Percentiles rank a stretch among this genome's conserved stretches.
These are phyloP conservation scores for Coniophora puteana DNA, from an alignment of 1,284 basidiomycete genomes.

Conservation along the genomic window DNA sequence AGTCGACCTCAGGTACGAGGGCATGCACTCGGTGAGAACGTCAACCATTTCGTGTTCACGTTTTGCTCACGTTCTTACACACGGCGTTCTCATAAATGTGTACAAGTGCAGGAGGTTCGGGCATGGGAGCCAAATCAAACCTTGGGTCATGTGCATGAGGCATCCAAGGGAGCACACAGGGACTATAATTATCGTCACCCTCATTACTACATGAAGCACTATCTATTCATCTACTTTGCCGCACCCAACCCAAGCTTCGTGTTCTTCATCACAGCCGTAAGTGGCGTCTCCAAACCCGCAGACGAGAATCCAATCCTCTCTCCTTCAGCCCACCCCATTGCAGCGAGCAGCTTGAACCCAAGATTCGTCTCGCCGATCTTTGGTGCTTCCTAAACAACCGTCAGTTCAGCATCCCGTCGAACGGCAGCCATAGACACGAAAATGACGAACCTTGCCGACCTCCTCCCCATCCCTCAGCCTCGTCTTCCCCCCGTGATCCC, in stretches of 20 bases:
- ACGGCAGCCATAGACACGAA: background rate
- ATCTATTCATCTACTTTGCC: conserved; percentile 9
- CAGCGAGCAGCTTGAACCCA: conserved; percentile 72
- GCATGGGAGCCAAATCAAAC: no score
- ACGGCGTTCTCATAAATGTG: no score
- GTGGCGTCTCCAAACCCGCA: conserved; percentile 58
- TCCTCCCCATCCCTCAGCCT: conserved; percentile 67
- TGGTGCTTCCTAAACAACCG: conserved; percentile 52
- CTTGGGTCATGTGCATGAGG: no score
- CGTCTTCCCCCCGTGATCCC: conserved; percentile 21
- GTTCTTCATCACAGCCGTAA: conserved; percentile 71
- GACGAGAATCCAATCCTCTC: conserved; percentile 54
- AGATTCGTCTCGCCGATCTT: conserved; percentile 69
- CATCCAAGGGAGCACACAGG: no score
- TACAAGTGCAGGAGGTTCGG: no score
- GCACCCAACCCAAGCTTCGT: conserved; percentile 73
- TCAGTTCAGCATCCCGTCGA: no score
- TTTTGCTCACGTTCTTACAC: no score
- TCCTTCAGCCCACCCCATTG: conserved; percentile 79
- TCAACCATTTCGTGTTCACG: no score
- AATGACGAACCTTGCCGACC: conserved; percentile 59
- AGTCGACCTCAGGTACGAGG: no score
- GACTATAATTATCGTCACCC: no score
- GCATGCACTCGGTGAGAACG: no score
- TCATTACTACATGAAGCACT: background rate